Base-by-base conservation (phyloP, 345 rosid genomes). In the Noccaea caerulescens region DNA sequence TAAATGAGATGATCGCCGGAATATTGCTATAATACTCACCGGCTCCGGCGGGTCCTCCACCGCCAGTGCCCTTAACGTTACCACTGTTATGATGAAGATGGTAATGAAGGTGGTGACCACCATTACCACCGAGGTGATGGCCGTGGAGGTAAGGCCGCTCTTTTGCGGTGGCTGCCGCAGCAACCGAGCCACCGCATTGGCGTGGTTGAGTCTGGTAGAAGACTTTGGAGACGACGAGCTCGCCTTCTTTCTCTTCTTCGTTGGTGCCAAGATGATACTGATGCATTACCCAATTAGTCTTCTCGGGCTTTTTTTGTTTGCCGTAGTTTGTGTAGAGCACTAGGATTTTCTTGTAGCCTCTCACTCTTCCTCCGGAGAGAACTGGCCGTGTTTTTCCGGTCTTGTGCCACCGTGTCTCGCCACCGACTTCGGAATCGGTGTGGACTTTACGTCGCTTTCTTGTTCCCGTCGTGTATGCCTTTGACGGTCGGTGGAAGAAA, bases 231-330 rank as follows among this genome's bases (percentile, higher is more conserved):
- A 93, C 94, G 8, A 93, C 98, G 4, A 93, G 82, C 81, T 93
- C 98, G 30, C 98, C 98, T 53, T 93, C 98, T 61, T 83, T 89
- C 80, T 93, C 98, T 77, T 93, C 98, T 37, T 93, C 97, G 18
- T 83, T 85, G 72, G 73, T 78, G 45, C 98, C 98, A 33, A 93
- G 87, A 77, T 93, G 98, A 81, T 93, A 93, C 38, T 91, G 98
- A 74, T 93, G 98, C 98, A 93, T 93, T 6, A 93, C 97, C 98
- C 98, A 93, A 65, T 84, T 93, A 2, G 98, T 93, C 70, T 93
- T 93, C 79, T 93, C 94, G 0, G 97, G 98, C 67, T 91, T 93
- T 69, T 84, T 87, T 73, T 85, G 97, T 79, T 93, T 93, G 43
- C 98, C 97, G 12, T 93, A 93, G 78, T 91, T 93, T 46, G 98